Conservation (phyloP, 495 filamentous ascomycete genomes). For the Tuber borchii region DNA sequence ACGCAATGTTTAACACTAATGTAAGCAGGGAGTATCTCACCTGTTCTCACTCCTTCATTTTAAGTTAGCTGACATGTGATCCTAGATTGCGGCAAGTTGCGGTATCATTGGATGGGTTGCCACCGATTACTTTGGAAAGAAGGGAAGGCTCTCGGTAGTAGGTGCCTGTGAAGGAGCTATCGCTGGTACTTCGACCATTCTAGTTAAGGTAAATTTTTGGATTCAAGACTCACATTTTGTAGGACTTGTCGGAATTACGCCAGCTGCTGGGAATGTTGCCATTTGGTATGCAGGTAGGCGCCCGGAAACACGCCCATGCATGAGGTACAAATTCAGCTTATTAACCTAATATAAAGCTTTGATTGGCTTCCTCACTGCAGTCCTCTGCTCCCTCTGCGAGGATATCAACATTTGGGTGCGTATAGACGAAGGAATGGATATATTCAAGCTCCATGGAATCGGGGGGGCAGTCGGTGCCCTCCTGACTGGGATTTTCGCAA, state of each 20-base stretch:
- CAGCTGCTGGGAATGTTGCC: conserved; percentile 56
- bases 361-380: conserved; percentile 55
- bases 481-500: conserved; percentile 57
- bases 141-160: conserved; percentile 54
- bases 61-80: not conserved
- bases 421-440: conserved; percentile 59
- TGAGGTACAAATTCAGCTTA: not conserved
- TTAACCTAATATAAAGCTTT: conserved; percentile 39
- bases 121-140: conserved; percentile 53
- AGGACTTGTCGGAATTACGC: conserved; percentile 60
- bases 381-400: conserved; percentile 50
- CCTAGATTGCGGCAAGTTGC: conserved; percentile 45
- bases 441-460: conserved; percentile 59
- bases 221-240: not conserved
- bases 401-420: conserved; percentile 54
- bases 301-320: not conserved
- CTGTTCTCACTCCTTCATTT: not conserved
- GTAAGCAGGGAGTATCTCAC: not conserved
- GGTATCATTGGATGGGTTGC: conserved; percentile 57
- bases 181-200: conserved; percentile 35
- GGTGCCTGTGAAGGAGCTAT: conserved; percentile 59
- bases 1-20: conserved; percentile 22
- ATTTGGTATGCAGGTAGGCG: conserved; percentile 47
- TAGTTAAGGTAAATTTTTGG: not conserved
- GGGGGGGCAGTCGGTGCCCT: conserved; percentile 59